Evolutionary conservation across 2,329 filamentous ascomycete species (phyloP), one percentile per base, ranked within the genome.

Genomic region (Aspergillus fumigatus): DNA sequence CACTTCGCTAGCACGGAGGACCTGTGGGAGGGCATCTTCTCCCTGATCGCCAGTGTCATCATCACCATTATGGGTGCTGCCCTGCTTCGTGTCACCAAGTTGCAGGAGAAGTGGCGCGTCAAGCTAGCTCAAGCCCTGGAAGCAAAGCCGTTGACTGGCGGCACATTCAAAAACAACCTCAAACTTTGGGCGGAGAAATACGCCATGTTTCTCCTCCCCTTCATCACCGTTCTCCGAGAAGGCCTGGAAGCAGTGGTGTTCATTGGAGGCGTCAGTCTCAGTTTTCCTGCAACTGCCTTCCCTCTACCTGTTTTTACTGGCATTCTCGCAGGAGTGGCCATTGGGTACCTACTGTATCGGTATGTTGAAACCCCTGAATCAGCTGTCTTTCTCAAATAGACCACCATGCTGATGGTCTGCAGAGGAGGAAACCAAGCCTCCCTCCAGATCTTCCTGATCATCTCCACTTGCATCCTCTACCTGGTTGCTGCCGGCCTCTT

Each of bases 101-200:
- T 94, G 72, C 89, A 92, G 71, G 86, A 88, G 59, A 94, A 94
- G 75, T 96, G 91, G 92, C 84, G 86, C n/a, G 77, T 88, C 65
- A 94, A 94, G 82, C 83, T 96, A 23, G 83, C 87, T 21, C 83
- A 83, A 65, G 84, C 88, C 2, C 74, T 93, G 25, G 84, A 89
- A 62, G 70, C 10, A 77, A 81, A 35, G 77, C 80, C 27, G 11
- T 50, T 25, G 73, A 73, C 38, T 67, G 71, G 43, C 10, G 70
- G 68, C 3, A 73, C 70, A 14, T 64, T 71, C 2, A 71, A 71
- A 17, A 74, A 69, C 3, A 74, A 73, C 8, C 74, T 91, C 62
- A 88, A 88, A 72, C 73, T 77, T 51, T 88, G 84, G 76, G 75
- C 79, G n/a, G 86, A 92, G 71, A 90, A 88, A 71, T 93, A 96